Percentiles rank a stretch among this genome's conserved stretches.
phyloP scores from a whole-genome alignment of 1,284 basidiomycete species.

The Schizophyllum amplum region DNA sequence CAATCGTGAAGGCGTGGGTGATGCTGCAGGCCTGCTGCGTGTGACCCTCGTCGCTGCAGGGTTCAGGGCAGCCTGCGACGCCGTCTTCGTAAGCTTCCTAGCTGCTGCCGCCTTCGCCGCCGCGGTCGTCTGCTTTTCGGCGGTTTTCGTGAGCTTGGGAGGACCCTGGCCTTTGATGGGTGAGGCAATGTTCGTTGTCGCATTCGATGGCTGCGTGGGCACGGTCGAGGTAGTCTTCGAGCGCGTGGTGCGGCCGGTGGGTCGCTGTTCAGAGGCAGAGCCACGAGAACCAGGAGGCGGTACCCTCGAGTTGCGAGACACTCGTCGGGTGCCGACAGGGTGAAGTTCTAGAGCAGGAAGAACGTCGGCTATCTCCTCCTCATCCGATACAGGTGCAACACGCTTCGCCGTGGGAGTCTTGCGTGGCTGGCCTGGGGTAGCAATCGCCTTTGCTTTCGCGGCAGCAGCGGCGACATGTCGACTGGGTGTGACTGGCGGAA shows the following conservation, averaged over 20 bases:
- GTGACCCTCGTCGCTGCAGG: slow-evolving; percentile 22
- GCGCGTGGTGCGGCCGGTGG: slow-evolving; percentile 62
- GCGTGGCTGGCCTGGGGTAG: slow-evolving; percentile 75
- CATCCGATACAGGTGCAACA: slow-evolving; percentile 45
- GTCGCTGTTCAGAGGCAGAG: slow-evolving; percentile 59
- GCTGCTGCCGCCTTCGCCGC: slow-evolving; percentile 40
- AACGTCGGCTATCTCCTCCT: slow-evolving; percentile 47
- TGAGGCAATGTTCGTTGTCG: background rate
- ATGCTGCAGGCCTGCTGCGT: slow-evolving; percentile 32
- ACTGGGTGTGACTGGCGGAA: slow-evolving; percentile 72
- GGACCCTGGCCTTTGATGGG: slow-evolving; percentile 37
- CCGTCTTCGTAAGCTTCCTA: slow-evolving; percentile 15
- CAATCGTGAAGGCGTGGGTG: slow-evolving; percentile 64
- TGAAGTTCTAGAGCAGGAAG: slow-evolving; percentile 52
- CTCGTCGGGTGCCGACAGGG: slow-evolving; percentile 34
- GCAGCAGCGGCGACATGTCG: slow-evolving; percentile 62
- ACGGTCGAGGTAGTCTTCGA: slow-evolving; percentile 52
- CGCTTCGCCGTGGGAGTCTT: slow-evolving; percentile 78
- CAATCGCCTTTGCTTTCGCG: slow-evolving; percentile 58
- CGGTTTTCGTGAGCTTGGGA: slow-evolving; percentile 71
- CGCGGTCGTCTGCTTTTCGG: slow-evolving; percentile 43
- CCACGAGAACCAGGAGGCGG: slow-evolving; percentile 17
- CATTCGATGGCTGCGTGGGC: slow-evolving; percentile 26
- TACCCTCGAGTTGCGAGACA: slow-evolving; percentile 25
- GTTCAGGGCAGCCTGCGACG: slow-evolving; percentile 13